A percentile compares a stretch with the other conserved stretches of the same genome.
Evolutionary conservation across 2,329 filamentous ascomycete genomes (phyloP).

Genomic region (Ceratocystis albifundus): DNA sequence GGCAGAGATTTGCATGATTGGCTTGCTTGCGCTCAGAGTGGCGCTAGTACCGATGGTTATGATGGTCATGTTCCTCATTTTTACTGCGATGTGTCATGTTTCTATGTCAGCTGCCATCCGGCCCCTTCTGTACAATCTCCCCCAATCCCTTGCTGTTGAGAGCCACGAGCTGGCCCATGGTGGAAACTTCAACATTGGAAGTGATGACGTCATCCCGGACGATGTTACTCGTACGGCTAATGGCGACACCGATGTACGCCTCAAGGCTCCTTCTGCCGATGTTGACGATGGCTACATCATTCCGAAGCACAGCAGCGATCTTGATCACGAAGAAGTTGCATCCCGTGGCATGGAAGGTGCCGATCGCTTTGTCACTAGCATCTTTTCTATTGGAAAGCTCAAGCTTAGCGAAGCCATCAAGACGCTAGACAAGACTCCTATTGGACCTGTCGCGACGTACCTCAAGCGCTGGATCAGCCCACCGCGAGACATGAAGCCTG

Average conservation of each 20-base stretch:
- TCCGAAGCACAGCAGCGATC: slow-evolving; percentile 22
- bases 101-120: slow-evolving; percentile 60
- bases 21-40: slow-evolving; percentile 62
- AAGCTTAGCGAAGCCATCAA: slow-evolving; percentile 28
- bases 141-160: slow-evolving; percentile 54
- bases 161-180: slow-evolving; percentile 21
- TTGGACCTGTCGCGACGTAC: slow-evolving; percentile 28
- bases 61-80: slow-evolving; percentile 64
- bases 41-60: slow-evolving; percentile 59
- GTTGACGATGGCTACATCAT: slow-evolving; percentile 26
- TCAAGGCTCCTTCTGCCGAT: slow-evolving; percentile 9
- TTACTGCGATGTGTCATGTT: slow-evolving; percentile 65
- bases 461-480: slow-evolving; percentile 28
- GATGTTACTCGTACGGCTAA: background rate
- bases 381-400: slow-evolving; percentile 29
- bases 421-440: slow-evolving; percentile 26
- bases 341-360: slow-evolving; percentile 33
- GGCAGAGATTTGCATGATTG: slow-evolving; percentile 69
- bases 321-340: slow-evolving; percentile 25
- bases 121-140: slow-evolving; percentile 67
- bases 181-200: slow-evolving; percentile 21
- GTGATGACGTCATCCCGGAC: slow-evolving; percentile 20
- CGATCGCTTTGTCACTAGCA: slow-evolving; percentile 29
- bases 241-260: background rate
- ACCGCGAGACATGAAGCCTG: slow-evolving; percentile 30